These are phyloP conservation scores for Mycena galericulata DNA, from an alignment of 768 basidiomycete genomes.

Conservation along the genomic window DNA sequence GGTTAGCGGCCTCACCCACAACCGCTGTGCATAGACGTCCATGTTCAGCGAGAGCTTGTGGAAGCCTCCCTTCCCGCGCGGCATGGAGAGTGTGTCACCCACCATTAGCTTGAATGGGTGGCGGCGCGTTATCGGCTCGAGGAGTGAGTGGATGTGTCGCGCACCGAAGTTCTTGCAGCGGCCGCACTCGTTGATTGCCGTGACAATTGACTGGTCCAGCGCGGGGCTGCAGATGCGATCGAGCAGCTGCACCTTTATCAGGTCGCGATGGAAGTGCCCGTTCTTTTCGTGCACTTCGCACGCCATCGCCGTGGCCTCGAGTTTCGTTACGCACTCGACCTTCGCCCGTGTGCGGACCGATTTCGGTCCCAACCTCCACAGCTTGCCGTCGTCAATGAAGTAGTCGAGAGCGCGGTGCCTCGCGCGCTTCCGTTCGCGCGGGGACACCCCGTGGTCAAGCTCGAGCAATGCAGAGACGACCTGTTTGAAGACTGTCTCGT, in stretches of 20 bases:
- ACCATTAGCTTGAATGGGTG: constrained; percentile 21
- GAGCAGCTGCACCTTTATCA: constrained; percentile 43
- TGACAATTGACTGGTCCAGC: constrained; percentile 41
- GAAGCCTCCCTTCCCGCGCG: constrained; percentile 21
- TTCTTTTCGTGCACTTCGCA: constrained; percentile 31
- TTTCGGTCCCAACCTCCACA: constrained; percentile 34
- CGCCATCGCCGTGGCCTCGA: constrained; percentile 40
- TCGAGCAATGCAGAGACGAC: constrained; percentile 29
- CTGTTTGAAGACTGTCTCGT: constrained; percentile 34
- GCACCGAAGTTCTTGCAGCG: constrained; percentile 29
- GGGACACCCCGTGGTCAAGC: constrained; percentile 21
- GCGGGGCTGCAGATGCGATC: constrained; percentile 43
- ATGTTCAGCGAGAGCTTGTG: constrained; percentile 11
- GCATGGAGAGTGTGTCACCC: constrained; percentile 18
- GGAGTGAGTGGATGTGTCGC: constrained; percentile 8
- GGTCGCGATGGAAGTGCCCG: constrained; percentile 50
- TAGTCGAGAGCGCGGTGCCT: constrained; percentile 29
- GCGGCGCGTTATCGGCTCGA: constrained; percentile 18
- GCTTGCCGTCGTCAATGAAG: constrained; percentile 35
- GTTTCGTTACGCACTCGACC: constrained; percentile 43
- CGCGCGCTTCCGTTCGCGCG: constrained; percentile 26
- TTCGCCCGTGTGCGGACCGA: constrained; percentile 4
- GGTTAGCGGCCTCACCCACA: neutral
- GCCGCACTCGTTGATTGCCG: constrained; percentile 40
- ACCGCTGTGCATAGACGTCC: constrained; percentile 12